These are phyloP conservation scores for Phytophthora lateralis DNA, from an alignment of 352 stramenopile species.

Conservation along the genomic window DNA sequence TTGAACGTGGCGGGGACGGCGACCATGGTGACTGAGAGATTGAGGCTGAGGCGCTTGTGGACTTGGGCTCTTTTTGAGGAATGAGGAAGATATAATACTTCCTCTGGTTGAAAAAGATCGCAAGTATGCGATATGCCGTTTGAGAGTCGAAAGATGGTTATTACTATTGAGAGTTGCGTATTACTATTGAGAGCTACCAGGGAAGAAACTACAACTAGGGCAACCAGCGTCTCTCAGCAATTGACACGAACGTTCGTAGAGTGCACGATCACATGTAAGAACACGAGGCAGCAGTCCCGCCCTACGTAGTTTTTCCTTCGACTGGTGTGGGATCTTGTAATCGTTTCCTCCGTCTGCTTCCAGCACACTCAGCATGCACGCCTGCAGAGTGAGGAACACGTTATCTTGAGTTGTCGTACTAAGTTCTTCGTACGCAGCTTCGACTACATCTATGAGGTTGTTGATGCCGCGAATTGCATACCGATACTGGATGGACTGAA, in stretches of 20 bases:
- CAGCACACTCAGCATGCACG: slow-evolving; percentile 3
- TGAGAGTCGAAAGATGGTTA: not conserved
- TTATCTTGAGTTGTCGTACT: not conserved
- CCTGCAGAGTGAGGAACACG: not conserved
- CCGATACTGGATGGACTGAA: not conserved
- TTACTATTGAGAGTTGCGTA: not conserved
- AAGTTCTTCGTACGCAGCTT: not conserved
- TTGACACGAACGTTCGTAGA: not conserved
- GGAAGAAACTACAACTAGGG: not conserved
- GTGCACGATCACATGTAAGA: not conserved
- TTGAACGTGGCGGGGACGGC: slow-evolving; percentile 23
- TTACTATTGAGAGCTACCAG: not conserved
- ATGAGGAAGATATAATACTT: not conserved
- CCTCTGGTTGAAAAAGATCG: slow-evolving; percentile 9
- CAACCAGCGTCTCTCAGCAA: not conserved
- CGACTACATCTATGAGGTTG: not conserved
- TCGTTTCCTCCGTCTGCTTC: slow-evolving; percentile 1
- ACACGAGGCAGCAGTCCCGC: not conserved
- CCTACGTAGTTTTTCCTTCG: slow-evolving; percentile 1
- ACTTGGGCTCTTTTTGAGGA: too few species aligned
- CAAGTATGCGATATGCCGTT: slow-evolving; percentile 6
- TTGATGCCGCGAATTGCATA: not conserved
- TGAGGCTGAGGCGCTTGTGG: too few species aligned
- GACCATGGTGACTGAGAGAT: slow-evolving; percentile 1
- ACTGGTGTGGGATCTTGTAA: slow-evolving; percentile 6